Base-by-base conservation (phyloP, 441 rosid genomes). In the Macaranga tanarius region DNA sequence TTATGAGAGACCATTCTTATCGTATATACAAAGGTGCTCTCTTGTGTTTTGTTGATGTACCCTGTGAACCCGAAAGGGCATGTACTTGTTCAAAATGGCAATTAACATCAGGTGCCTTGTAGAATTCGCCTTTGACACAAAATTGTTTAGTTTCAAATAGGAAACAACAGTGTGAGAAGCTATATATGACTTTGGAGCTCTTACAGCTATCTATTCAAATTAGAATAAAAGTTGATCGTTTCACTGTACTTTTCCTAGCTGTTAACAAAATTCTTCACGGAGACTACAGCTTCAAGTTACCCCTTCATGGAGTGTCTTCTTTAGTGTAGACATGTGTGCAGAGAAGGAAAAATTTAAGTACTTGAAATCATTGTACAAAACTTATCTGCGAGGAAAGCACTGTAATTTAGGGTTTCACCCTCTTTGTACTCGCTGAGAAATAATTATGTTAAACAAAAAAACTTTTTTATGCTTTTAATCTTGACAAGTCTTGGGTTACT, bases 21-120 rank as follows among this genome's bases (percentile, higher is more conserved):
- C 52, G 72, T 54, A 70, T 5, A 31, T 13, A 60, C 77, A 28
- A 28, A 31, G 75, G 17, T 63, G 70, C 73, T 67, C 47, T 62
- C 69, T 71, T 17, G 40, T 70, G 72, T 48, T 52, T 31, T 23
- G 59, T 58, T 44, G 12, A n/a, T 20, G 55, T 17, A 60, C 47
- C 69, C 60, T 26, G 26, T 44, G 68, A 55, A 77, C 62, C 17
- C 48, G 26, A 16, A 40, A 65, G 15, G 56, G 50, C 25, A 8
- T 66, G 68, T 56, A 69, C 47, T 34, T 65, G 72, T 76, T 58
- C 19, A 54, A 68, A 48, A 34, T 28, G 50, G 65, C 28, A 45
- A 55, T 52, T 44, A 23, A 66, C 40, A 60, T 54, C 69, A 68
- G 62, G 50, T 16, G 70, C 76, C 50, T 51, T 54, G 78, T 73